Percentiles rank a stretch among this genome's conserved stretches.
Conservation (phyloP, 768 basidiomycete genomes). For the Clavaria fumosa region DNA sequence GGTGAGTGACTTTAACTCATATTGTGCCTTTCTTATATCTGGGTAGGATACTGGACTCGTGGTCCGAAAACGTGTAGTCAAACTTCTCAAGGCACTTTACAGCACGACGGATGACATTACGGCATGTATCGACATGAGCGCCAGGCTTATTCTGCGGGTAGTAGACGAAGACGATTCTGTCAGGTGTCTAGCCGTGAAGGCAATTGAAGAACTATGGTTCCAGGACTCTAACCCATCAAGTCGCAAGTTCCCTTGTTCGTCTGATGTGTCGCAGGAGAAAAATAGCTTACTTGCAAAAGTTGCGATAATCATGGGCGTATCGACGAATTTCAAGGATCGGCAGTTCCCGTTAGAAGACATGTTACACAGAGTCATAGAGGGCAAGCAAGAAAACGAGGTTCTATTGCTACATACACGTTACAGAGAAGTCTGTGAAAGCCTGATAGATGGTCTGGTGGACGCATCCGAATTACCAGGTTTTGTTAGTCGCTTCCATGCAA, state of each 20-base stretch:
- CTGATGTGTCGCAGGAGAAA: conserved; percentile 31
- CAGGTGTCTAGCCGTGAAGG: conserved; percentile 83
- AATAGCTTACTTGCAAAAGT: conserved; percentile 46
- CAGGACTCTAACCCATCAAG: conserved; percentile 22
- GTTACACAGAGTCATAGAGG: conserved; percentile 65
- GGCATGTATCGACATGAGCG: conserved; percentile 66
- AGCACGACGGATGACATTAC: conserved; percentile 38
- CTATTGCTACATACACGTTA: conserved; percentile 49
- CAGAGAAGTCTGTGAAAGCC: conserved; percentile 62
- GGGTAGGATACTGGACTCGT: conserved; percentile 81
- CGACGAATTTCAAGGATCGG: conserved; percentile 67
- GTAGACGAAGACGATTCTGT: conserved; percentile 90
- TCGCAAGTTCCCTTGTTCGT: conserved; percentile 16
- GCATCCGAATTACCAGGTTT: conserved; percentile 66
- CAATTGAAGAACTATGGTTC: conserved; percentile 89
- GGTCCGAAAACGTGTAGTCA: conserved; percentile 93
- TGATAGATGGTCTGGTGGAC: conserved; percentile 85
- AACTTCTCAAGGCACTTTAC: conserved; percentile 78
- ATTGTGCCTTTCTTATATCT: conserved; percentile 3
- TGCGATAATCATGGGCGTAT: conserved; percentile 72
- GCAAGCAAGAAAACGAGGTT: conserved; percentile 46
- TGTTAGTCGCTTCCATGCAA: conserved; percentile 26
- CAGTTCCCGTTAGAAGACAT: conserved; percentile 77
- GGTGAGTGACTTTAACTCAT: conserved; percentile 41
- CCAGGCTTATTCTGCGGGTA: conserved; percentile 68